Base-by-base conservation (phyloP, 495 filamentous ascomycete genomes). In the Hypoxylon cercidicola region DNA sequence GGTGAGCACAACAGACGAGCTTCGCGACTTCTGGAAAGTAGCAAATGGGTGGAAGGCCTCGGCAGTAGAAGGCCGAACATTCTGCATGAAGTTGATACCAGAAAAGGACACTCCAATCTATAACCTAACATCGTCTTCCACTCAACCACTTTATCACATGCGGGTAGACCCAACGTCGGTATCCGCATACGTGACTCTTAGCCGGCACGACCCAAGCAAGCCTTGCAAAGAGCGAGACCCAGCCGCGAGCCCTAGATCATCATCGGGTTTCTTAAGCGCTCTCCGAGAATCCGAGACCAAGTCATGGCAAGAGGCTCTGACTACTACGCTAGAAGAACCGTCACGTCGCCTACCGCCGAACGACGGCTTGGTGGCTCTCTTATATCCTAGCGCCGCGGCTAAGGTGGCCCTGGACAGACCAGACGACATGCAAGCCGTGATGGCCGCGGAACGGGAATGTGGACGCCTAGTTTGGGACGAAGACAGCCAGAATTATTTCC, bases 401-500 rank as follows among this genome's bases (percentile, higher is more conserved):
- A 87, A 89, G 66, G 84, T 91, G 41, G 89, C 87, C 3, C 80
- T 90, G 34, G 89, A 92, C 16, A 80, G 85, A 28, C 85, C 88
- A 19, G 83, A 88, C 68, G 80, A 82, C 56, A 78, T 82, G 9
- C 83, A 86, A 3, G 83, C 91, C 20, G 81, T 84, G 11, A 81
- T 83, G 32, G 86, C 88, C 16, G 90, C 89, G 4, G 87, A 88
- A 48, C 84, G 87, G 46, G 90, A 94, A 70, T 89, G 87, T 37
- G 90, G 85, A 48, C 84, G 87, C 7, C 80, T 94, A 2, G 84
- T 88, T 7, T 93, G 88, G 88, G 86, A 91, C 71, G 76, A 81
- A 13, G 81, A 86, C 51, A 79, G 79, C 48, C 71, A 78, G 48
- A 82, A 81, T 39, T 91, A 93, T 74, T 89, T 89, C 69, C 79